Base-by-base conservation (phyloP, 495 filamentous ascomycete species). In the Aspergillus bridgeri region DNA sequence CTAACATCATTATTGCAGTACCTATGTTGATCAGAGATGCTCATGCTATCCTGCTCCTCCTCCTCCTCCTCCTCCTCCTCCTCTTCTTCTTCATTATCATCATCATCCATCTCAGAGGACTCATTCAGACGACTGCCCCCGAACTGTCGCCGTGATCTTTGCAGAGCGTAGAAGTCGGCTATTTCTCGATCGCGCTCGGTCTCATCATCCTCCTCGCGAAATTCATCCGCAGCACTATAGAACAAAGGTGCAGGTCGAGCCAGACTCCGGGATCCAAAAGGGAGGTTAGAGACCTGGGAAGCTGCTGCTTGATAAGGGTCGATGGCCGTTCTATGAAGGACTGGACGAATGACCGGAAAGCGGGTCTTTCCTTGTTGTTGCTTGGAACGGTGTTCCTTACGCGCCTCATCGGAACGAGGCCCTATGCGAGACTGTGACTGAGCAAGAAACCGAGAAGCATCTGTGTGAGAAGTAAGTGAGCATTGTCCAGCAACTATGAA, bases 391-490 rank as follows among this genome's bases (percentile, higher is more conserved):
- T 76, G 79, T 56, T 77, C 79, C 61, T 76, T 67, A 50, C 78
- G 76, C 70, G 69, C 56, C 59, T 80, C 82, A 49, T 89, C 87
- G 21, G 82, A 79, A 60, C 85, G 85, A 72, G 70, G 87, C 78
- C 75, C 81, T 82, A 91, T 75, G 51, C 91, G 86, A 33, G 94
- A 96, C 76, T 97, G 92, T 53, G 94, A 98, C 82, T 98, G 94
- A 50, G 94, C 92, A 60, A 98, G 86, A 70, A 98, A 98, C 51
- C 88, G 88, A 53, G 95, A 98, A 63, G 94, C 94, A 88, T 98
- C 94, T 98, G 21, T 9, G 44, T 44, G 46, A 25, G 42, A 44
- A n/a, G n/a, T n/a, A n/a, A n/a, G 48, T 52, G 56, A 62, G 69
- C 58, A 68, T 57, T 23, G 25, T 58, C n/a, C 21, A 25, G 38